Conservation (phyloP, 2,329 filamentous ascomycete genomes). For the Dactylonectria estremocensis region DNA sequence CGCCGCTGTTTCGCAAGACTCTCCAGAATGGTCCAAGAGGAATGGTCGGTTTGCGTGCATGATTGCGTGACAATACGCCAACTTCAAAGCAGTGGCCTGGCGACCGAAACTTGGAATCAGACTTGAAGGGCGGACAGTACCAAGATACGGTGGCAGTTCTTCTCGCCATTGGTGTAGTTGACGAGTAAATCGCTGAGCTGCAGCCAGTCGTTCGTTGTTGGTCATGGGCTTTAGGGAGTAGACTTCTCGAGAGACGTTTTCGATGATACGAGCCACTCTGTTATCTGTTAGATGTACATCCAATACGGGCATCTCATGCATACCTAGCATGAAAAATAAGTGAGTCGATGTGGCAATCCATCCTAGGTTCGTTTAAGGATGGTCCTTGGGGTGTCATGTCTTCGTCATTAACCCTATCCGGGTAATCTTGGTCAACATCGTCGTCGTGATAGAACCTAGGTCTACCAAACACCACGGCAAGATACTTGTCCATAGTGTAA, state of each 20-base stretch:
- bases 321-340: constrained; percentile 61
- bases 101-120: constrained; percentile 60
- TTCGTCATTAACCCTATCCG: constrained; percentile 69
- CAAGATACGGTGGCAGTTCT: constrained; percentile 58
- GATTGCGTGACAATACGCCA: constrained; percentile 68
- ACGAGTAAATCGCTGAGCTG: constrained; percentile 54
- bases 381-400: constrained; percentile 64
- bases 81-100: constrained; percentile 66
- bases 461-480: constrained; percentile 74
- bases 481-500: constrained; percentile 74
- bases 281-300: neutral
- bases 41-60: constrained; percentile 67
- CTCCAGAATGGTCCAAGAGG: constrained; percentile 58
- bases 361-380: constrained; percentile 43
- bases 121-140: constrained; percentile 58
- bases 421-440: constrained; percentile 73
- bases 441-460: constrained; percentile 73
- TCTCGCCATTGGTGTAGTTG: constrained; percentile 57
- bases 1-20: constrained; percentile 26
- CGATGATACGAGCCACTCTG: constrained; percentile 56
- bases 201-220: constrained; percentile 53
- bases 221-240: constrained; percentile 55
- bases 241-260: constrained; percentile 54
- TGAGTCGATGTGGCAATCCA: constrained; percentile 64
- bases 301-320: neutral